Percentiles rank a stretch among this genome's conserved stretches.
phyloP scores from a whole-genome alignment of 305 asterid species.

The Solanum hybrid region DNA sequence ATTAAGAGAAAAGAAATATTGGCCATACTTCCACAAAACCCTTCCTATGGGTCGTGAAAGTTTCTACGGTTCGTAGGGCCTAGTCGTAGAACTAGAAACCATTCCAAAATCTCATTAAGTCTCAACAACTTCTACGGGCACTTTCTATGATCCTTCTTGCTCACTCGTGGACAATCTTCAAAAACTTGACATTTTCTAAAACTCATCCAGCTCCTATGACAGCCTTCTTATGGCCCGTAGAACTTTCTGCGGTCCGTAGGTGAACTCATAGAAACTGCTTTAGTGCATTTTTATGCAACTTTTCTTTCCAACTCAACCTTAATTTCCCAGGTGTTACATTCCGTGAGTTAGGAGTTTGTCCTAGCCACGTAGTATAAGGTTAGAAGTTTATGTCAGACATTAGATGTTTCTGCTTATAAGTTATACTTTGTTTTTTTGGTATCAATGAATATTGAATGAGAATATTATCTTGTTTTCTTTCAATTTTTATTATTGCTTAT shows the following conservation, averaged over 20 bases:
- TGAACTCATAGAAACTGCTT: neutral
- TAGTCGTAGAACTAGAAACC: neutral
- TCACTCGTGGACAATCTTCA: neutral
- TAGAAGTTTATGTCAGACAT: neutral
- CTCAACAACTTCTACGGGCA: neutral
- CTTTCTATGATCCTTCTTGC: neutral
- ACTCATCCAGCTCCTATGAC: neutral
- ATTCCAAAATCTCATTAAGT: neutral
- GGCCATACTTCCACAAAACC: neutral
- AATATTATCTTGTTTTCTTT: no score
- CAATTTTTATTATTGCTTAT: neutral
- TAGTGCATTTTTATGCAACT: neutral
- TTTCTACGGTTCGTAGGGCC: neutral
- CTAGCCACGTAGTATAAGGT: neutral
- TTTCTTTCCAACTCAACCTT: neutral
- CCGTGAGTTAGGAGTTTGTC: neutral
- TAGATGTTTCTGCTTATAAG: neutral
- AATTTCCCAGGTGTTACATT: neutral
- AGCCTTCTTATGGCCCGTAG: neutral
- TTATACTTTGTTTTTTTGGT: neutral
- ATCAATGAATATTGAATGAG: neutral
- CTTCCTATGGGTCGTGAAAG: neutral
- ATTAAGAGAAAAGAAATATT: no score
- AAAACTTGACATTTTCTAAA: neutral
- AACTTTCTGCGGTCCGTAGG: neutral